phyloP scores from a whole-genome alignment of 1,139 yeast genomes.

The Zygosaccharomyces sapae region DNA sequence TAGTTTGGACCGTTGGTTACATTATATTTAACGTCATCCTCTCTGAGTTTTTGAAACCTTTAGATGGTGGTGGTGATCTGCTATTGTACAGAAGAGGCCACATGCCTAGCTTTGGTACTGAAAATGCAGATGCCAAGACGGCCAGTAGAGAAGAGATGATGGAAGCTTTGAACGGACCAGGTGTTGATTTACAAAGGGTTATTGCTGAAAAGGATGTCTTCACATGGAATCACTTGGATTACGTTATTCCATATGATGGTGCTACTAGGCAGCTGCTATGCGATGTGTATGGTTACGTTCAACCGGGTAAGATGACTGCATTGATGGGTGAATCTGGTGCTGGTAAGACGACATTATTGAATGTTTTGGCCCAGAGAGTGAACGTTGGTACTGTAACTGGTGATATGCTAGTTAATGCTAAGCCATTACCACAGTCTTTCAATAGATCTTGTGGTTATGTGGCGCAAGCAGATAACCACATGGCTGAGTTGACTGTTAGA shows the following conservation, averaged over 20 bases:
- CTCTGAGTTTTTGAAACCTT: conserved; percentile 50
- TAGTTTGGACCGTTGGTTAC: conserved; percentile 54
- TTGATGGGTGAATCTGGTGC: conserved; percentile 71
- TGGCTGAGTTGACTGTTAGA: conserved; percentile 54
- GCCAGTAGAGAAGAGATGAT: conserved; percentile 44
- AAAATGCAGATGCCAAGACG: conserved; percentile 42
- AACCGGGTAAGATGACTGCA: conserved; percentile 62
- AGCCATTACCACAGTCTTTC: conserved; percentile 48
- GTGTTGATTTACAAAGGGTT: conserved; percentile 39
- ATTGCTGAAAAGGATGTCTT: conserved; percentile 43
- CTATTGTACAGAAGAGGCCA: conserved; percentile 54
- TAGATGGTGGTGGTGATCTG: conserved; percentile 55
- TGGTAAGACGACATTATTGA: conserved; percentile 61
- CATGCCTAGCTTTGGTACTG: conserved; percentile 43
- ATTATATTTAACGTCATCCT: conserved; percentile 44
- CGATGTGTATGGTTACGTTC: conserved; percentile 59
- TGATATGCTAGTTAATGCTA: conserved; percentile 59
- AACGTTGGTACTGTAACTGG: conserved; percentile 60
- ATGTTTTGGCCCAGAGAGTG: conserved; percentile 55
- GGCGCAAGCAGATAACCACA: conserved; percentile 62
- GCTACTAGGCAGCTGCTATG: conserved; percentile 48
- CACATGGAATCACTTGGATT: conserved; percentile 53
- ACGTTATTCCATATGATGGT: conserved; percentile 49
- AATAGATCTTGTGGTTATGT: conserved; percentile 62
- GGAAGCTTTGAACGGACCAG: conserved; percentile 41